phyloP scores from a whole-genome alignment of 495 filamentous ascomycete species.

The Hyphodiscus hymeniophilus region DNA sequence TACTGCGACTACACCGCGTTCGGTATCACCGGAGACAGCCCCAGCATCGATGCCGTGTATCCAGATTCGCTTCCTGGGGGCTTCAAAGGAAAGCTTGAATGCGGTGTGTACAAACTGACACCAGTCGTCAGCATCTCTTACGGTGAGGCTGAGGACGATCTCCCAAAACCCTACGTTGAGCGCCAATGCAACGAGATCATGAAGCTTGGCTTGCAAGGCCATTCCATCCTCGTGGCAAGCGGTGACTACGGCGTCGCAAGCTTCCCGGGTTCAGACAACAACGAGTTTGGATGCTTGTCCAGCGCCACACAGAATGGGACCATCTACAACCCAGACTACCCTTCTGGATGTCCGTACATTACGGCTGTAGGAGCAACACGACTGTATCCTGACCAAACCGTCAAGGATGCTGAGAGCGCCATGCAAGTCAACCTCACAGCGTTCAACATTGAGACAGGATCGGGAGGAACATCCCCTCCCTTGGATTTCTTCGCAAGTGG shows the following conservation, averaged over 20 bases:
- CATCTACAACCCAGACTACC: conserved; percentile 32
- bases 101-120: conserved; percentile 12
- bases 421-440: conserved; percentile 17
- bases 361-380: conserved; percentile 38
- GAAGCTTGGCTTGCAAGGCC: conserved; percentile 39
- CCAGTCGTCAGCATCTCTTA: conserved; percentile 19
- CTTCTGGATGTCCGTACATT: conserved; percentile 37
- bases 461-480: neutral
- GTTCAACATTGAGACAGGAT: conserved; percentile 9
- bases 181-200: conserved; percentile 20
- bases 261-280: conserved; percentile 26
- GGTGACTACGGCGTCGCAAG: conserved; percentile 34
- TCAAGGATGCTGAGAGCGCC: conserved; percentile 29
- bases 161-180: conserved; percentile 11
- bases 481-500: conserved; percentile 27
- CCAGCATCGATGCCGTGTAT: conserved; percentile 12
- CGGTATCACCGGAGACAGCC: conserved; percentile 9
- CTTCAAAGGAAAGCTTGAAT: conserved; percentile 21
- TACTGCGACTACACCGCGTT: conserved; percentile 17
- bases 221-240: conserved; percentile 32
- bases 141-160: conserved; percentile 14
- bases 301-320: conserved; percentile 4
- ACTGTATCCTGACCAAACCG: conserved; percentile 25
- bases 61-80: conserved; percentile 12
- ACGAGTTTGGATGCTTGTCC: conserved; percentile 15